phyloP scores from a whole-genome alignment of 768 basidiomycete genomes.

The Mycena olivaceomarginata region DNA sequence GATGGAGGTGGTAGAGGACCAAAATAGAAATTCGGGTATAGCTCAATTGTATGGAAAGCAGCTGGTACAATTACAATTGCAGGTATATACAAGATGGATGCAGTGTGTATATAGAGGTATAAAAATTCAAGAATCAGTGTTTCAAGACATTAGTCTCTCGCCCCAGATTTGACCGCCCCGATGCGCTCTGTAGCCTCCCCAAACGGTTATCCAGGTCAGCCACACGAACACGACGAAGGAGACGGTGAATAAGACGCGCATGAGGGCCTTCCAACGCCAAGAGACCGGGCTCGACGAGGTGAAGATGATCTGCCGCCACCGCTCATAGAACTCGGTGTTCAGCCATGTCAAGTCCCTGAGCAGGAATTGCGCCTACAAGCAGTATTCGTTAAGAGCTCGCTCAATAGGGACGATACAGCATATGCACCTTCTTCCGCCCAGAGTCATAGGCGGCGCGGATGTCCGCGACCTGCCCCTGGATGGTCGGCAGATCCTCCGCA shows the following conservation, averaged over 20 bases:
- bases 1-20: constrained; percentile 7
- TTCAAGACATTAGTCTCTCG: constrained; percentile 83
- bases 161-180: constrained; percentile 88
- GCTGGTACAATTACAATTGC: constrained; percentile 32
- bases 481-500: constrained; percentile 74
- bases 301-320: constrained; percentile 85
- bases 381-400: background rate
- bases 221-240: constrained; percentile 76
- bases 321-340: constrained; percentile 86
- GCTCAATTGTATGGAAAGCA: background rate
- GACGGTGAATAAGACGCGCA: constrained; percentile 76
- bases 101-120: constrained; percentile 14
- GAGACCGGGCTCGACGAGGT: constrained; percentile 84
- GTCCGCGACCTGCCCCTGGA: constrained; percentile 76
- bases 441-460: constrained; percentile 83
- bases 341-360: constrained; percentile 83
- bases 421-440: constrained; percentile 77
- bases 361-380: constrained; percentile 75
- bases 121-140: background rate
- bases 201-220: constrained; percentile 76
- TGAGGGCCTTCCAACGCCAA: constrained; percentile 78
- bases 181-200: constrained; percentile 84
- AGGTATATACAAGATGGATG: constrained; percentile 27
- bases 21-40: constrained; percentile 24
- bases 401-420: constrained; percentile 9